These are phyloP conservation scores for Paratrimastix pyriformis DNA, from an alignment of 78 protist genomes.

Conservation along the genomic window DNA sequence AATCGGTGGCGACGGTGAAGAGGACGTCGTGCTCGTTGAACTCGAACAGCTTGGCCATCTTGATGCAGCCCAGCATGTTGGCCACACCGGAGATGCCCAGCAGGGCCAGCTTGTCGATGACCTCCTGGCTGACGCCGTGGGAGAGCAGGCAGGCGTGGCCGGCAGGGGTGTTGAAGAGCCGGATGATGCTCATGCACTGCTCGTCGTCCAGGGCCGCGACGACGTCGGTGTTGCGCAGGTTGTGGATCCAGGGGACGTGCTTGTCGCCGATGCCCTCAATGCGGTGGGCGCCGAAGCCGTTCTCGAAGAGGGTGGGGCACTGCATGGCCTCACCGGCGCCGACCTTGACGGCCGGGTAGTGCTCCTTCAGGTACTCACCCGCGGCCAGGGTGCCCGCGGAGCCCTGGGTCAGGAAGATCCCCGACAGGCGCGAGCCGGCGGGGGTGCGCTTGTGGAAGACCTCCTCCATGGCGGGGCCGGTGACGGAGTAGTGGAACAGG, in stretches of 20 bases:
- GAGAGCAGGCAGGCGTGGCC: slow-evolving; percentile 19
- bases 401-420: slow-evolving; percentile 27
- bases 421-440: slow-evolving; percentile 4
- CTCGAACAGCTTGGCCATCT: slow-evolving; percentile 40
- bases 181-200: background rate
- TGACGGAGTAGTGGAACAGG: slow-evolving; percentile 29
- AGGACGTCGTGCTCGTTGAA: slow-evolving; percentile 28
- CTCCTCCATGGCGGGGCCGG: slow-evolving; percentile 35
- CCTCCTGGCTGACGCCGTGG: slow-evolving; percentile 19
- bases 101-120: slow-evolving; percentile 6
- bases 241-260: slow-evolving; percentile 47
- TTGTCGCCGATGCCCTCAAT: slow-evolving; percentile 51
- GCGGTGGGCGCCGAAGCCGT: slow-evolving; percentile 44
- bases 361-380: slow-evolving; percentile 29
- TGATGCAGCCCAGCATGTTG: slow-evolving; percentile 39
- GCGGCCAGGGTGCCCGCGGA: slow-evolving; percentile 45
- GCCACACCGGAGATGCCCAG: slow-evolving; percentile 37
- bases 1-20: slow-evolving; percentile 49
- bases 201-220: slow-evolving; percentile 30
- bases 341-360: slow-evolving; percentile 12
- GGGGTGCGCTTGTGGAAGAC: slow-evolving; percentile 2
- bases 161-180: slow-evolving; percentile 25
- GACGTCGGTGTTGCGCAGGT: slow-evolving; percentile 15
- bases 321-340: slow-evolving; percentile 39
- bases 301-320: slow-evolving; percentile 38